A percentile compares a stretch with the other conserved stretches of the same genome.
phyloP scores from a whole-genome alignment of 768 basidiomycete species.

The Leucosporidium scottii region DNA sequence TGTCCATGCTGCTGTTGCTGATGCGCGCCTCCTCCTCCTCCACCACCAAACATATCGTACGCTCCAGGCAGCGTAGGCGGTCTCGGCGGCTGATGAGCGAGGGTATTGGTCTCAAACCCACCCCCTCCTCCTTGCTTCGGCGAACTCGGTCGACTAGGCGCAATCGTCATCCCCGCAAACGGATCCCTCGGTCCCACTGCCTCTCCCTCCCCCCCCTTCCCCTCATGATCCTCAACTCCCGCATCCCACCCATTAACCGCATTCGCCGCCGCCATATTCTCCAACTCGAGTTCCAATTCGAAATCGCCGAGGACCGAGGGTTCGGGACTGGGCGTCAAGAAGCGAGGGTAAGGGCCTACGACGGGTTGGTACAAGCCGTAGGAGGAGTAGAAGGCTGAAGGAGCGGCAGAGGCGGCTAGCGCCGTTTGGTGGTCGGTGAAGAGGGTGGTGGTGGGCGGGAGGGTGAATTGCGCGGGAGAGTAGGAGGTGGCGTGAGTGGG shows the following conservation, averaged over 20 bases:
- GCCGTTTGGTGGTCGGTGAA: slow-evolving; percentile 21
- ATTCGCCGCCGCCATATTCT: neutral
- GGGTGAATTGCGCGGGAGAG: slow-evolving; percentile 3
- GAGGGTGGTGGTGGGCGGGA: slow-evolving; percentile 18
- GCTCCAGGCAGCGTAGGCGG: too few relatives aligned
- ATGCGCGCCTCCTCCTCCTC: too few relatives aligned
- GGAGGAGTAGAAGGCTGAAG: slow-evolving; percentile 23
- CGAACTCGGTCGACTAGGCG: neutral
- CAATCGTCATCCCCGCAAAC: slow-evolving; percentile 30
- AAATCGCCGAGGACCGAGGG: slow-evolving; percentile 28
- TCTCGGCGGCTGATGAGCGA: too few relatives aligned
- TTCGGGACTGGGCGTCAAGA: slow-evolving; percentile 29
- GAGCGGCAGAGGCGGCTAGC: slow-evolving; percentile 1
- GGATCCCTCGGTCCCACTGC: slow-evolving; percentile 14
- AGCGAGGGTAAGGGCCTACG: slow-evolving; percentile 25
- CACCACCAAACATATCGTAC: too few relatives aligned
- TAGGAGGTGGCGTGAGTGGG: neutral
- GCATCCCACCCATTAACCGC: neutral
- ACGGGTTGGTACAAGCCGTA: slow-evolving; percentile 32
- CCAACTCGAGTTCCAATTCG: slow-evolving; percentile 5
- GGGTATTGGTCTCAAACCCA: too few relatives aligned
- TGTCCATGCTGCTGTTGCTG: too few relatives aligned
- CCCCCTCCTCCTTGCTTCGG: too few relatives aligned
- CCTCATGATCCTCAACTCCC: neutral
- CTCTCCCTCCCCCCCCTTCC: neutral